Evolutionary conservation across 2,329 filamentous ascomycete genomes (phyloP).

Genomic region (Fusarium luffae): DNA sequence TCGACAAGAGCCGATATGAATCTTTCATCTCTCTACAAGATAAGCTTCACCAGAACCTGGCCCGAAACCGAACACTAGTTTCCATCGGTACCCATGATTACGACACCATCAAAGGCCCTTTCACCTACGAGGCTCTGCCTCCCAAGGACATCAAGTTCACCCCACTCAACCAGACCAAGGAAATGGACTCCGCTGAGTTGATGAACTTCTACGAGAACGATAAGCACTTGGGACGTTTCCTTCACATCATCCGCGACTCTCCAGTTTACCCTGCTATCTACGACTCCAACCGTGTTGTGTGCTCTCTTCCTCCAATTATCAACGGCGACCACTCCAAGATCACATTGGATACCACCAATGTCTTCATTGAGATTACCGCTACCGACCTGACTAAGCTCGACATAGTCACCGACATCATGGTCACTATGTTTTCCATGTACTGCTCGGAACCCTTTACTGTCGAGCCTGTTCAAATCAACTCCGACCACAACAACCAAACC

Average conservation of each 20-base stretch:
- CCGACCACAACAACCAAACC: slow-evolving; percentile 87
- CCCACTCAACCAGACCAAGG: slow-evolving; percentile 89
- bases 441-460: slow-evolving; percentile 89
- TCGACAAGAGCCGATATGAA: slow-evolving; percentile 90
- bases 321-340: slow-evolving; percentile 98
- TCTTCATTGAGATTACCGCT: slow-evolving; percentile 97
- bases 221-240: slow-evolving; percentile 87
- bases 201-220: slow-evolving; percentile 97
- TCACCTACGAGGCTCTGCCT: slow-evolving; percentile 92
- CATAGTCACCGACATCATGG: slow-evolving; percentile 93
- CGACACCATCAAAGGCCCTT: slow-evolving; percentile 91
- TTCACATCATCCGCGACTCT: slow-evolving; percentile 94
- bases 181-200: slow-evolving; percentile 87
- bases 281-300: slow-evolving; percentile 86
- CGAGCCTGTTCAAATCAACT: slow-evolving; percentile 92
- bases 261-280: slow-evolving; percentile 96
- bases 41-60: slow-evolving; percentile 96
- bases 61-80: slow-evolving; percentile 91
- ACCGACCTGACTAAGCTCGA: slow-evolving; percentile 96
- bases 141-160: slow-evolving; percentile 93
- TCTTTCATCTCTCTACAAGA: slow-evolving; percentile 98
- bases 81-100: slow-evolving; percentile 97
- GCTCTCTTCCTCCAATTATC: slow-evolving; percentile 96
- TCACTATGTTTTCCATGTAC: slow-evolving; percentile 97
- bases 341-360: slow-evolving; percentile 86